These are phyloP conservation scores for Cordyceps cateniannulata DNA, from an alignment of 2,329 filamentous ascomycete genomes.

Conservation along the genomic window DNA sequence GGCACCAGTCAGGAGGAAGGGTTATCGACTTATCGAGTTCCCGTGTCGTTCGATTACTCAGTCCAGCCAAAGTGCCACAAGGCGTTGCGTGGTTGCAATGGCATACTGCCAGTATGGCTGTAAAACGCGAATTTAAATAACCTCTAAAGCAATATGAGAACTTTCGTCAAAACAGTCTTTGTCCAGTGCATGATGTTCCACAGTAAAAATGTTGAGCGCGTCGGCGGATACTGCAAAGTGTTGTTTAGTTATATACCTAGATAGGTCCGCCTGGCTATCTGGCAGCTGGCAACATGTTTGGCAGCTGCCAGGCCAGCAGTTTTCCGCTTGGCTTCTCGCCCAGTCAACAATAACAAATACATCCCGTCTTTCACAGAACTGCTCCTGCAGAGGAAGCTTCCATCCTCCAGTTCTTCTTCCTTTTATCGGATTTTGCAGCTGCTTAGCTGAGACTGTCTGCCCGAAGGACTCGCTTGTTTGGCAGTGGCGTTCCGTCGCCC, in stretches of 20 bases:
- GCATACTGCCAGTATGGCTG: slow-evolving; percentile 10
- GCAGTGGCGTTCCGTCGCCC: background rate
- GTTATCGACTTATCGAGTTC: slow-evolving; percentile 1
- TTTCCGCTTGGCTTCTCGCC: background rate
- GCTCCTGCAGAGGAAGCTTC: background rate
- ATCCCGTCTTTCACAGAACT: background rate
- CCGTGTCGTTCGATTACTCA: slow-evolving; percentile 3
- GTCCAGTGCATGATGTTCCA: background rate
- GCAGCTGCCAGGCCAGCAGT: background rate
- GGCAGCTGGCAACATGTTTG: background rate
- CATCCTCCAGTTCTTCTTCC: background rate
- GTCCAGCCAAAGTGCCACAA: background rate
- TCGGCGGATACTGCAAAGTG: background rate
- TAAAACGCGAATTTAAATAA: slow-evolving; percentile 1
- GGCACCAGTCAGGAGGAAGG: slow-evolving; percentile 2
- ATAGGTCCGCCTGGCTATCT: background rate
- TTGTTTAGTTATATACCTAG: too few species aligned
- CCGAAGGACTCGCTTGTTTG: background rate
- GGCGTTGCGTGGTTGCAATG: slow-evolving; percentile 2
- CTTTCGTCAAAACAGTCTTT: background rate
- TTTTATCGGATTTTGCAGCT: background rate
- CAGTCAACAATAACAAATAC: background rate
- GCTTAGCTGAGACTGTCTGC: background rate
- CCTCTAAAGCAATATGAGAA: background rate
- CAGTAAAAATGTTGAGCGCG: background rate